phyloP scores from a whole-genome alignment of 2,329 filamentous ascomycete species.

The Fusarium sp. region DNA sequence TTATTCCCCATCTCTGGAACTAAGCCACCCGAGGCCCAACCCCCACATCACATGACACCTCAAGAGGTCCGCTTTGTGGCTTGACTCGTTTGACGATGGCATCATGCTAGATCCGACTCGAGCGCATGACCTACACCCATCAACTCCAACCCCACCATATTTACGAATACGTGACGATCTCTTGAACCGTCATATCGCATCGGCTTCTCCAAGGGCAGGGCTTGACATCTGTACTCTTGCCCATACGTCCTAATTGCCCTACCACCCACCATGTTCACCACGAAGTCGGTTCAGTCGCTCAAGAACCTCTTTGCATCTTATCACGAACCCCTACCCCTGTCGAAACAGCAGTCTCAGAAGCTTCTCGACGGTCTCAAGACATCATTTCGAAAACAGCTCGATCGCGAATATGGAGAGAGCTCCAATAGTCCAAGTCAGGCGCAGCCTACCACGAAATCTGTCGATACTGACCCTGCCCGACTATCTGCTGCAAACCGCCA shows the following conservation, averaged over 20 bases:
- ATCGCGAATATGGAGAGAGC: constrained; percentile 66
- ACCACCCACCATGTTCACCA: constrained; percentile 53
- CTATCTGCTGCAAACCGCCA: constrained; percentile 59
- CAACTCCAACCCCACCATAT: constrained; percentile 12
- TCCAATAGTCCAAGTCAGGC: constrained; percentile 46
- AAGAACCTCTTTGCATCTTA: constrained; percentile 57
- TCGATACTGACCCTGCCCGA: constrained; percentile 50
- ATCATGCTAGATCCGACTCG: constrained; percentile 38
- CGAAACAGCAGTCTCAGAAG: constrained; percentile 63
- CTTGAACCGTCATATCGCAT: not conserved
- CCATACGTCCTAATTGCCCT: constrained; percentile 52
- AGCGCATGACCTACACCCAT: constrained; percentile 27
- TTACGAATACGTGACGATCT: constrained; percentile 15
- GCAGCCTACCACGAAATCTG: constrained; percentile 30
- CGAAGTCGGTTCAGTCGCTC: constrained; percentile 54
- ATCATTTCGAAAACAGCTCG: constrained; percentile 70
- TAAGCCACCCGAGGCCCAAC: constrained; percentile 35
- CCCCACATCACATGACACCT: constrained; percentile 45
- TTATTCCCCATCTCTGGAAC: not conserved
- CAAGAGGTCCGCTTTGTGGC: constrained; percentile 36
- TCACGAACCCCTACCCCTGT: constrained; percentile 66
- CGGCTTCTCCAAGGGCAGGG: constrained; percentile 9
- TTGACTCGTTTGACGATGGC: constrained; percentile 45
- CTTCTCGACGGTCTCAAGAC: constrained; percentile 68
- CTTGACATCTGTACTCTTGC: constrained; percentile 25